Evolutionary conservation across 75 land plant genomes (phyloP).

Genomic region (Isoetes taiwanensis): DNA sequence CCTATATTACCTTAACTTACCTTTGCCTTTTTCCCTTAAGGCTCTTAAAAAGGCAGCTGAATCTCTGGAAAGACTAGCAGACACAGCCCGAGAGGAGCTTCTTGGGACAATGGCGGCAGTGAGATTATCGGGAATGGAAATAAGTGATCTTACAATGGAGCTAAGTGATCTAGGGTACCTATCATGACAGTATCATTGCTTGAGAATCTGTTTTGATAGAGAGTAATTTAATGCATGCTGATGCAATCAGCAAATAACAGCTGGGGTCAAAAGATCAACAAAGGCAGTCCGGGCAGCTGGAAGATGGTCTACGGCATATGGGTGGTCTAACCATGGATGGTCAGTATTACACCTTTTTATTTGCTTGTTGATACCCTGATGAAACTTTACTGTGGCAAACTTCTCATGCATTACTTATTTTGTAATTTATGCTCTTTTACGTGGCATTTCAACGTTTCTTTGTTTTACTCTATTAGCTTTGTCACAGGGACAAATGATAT

Average conservation of each 20-base stretch:
- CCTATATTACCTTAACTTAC: too few species aligned
- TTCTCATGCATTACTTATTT: too few species aligned
- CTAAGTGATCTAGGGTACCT: constrained; percentile 96
- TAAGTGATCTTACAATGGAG: constrained; percentile 96
- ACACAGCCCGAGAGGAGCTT: constrained; percentile 73
- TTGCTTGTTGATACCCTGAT: too few species aligned
- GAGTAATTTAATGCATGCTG: too few species aligned
- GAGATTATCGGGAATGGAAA: constrained; percentile 94
- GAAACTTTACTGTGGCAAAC: too few species aligned
- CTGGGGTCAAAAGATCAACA: constrained; percentile 79
- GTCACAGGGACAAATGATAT: too few species aligned
- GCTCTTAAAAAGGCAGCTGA: constrained; percentile 84
- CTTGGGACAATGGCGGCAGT: constrained; percentile 97
- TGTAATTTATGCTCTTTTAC: too few species aligned
- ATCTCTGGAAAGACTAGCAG: constrained; percentile 70
- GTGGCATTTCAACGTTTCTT: too few species aligned
- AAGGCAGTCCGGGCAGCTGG: constrained; percentile 73
- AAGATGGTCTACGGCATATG: constrained; percentile 57
- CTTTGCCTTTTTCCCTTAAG: constrained; percentile 23
- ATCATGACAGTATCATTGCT: too few species aligned
- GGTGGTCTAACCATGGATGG: constrained; percentile 55
- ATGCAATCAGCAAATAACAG: constrained; percentile 82
- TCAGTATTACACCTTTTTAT: too few species aligned
- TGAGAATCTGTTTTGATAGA: too few species aligned
- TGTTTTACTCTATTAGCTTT: too few species aligned